Conservation (phyloP, 768 basidiomycete genomes). For the Daedaleopsis nitida region DNA sequence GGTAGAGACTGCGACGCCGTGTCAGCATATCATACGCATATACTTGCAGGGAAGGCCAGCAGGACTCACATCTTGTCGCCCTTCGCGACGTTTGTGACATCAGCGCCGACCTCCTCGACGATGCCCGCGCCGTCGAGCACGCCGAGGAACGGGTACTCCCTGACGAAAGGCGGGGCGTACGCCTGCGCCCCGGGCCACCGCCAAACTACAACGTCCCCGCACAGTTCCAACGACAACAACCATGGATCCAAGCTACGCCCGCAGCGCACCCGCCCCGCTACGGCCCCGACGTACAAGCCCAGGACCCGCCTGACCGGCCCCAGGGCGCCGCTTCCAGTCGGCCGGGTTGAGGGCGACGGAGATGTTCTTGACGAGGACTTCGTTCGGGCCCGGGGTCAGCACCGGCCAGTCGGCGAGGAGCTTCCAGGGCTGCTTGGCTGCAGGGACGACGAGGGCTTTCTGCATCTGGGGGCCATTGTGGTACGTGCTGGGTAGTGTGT, state of each 20-base stretch:
- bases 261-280: too few relatives aligned
- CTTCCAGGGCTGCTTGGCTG: neutral
- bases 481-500: too few relatives aligned
- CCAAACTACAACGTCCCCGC: too few relatives aligned
- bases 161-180: slow-evolving; percentile 21
- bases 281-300: too few relatives aligned
- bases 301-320: too few relatives aligned
- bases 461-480: neutral
- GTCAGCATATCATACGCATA: too few relatives aligned
- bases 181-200: too few relatives aligned
- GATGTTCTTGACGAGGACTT: slow-evolving; percentile 32
- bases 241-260: too few relatives aligned
- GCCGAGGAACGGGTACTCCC: slow-evolving; percentile 29
- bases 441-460: neutral
- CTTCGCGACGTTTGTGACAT: slow-evolving; percentile 26
- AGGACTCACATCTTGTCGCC: slow-evolving; percentile 29
- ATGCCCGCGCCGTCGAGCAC: slow-evolving; percentile 36
- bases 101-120: slow-evolving; percentile 31
- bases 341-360: slow-evolving; percentile 34
- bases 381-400: slow-evolving; percentile 23
- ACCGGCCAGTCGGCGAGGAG: neutral
- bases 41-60: too few relatives aligned
- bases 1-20: too few relatives aligned
- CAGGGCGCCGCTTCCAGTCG: slow-evolving; percentile 40
- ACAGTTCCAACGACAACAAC: too few relatives aligned